Evolutionary conservation across 352 stramenopile genomes (phyloP).

Genomic region (Pythium grandisporangium): DNA sequence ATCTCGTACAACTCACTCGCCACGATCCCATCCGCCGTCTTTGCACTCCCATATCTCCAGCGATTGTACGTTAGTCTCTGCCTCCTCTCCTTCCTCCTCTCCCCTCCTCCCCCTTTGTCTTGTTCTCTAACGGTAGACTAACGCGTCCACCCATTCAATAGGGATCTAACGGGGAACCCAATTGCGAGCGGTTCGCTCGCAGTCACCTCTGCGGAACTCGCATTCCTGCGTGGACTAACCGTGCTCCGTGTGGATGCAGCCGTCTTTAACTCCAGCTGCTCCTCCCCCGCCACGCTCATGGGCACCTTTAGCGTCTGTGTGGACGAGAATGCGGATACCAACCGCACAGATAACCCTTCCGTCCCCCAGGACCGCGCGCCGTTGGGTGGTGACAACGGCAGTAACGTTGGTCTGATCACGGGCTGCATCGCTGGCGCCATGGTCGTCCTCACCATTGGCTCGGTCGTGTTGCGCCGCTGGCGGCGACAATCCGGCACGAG

Average conservation of each 20-base stretch:
- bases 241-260: constrained; percentile 3
- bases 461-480: background rate
- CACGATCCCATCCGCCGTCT: constrained; percentile 2
- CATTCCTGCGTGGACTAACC: constrained; percentile 6
- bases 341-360: too few relatives aligned
- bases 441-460: background rate
- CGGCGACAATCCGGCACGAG: too few relatives aligned
- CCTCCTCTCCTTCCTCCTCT: too few relatives aligned
- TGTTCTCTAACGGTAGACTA: too few relatives aligned
- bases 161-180: constrained; percentile 8
- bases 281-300: background rate
- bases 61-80: constrained; percentile 10
- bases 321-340: background rate
- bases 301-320: constrained; percentile 7
- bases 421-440: background rate
- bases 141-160: too few relatives aligned
- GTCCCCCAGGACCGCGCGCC: background rate
- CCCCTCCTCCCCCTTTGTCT: too few relatives aligned
- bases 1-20: constrained; percentile 7
- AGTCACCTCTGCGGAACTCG: constrained; percentile 1
- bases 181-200: constrained; percentile 1
- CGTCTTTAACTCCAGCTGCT: constrained; percentile 1
- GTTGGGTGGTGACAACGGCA: background rate
- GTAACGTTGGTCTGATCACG: background rate
- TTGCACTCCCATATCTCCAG: constrained; percentile 3